These are phyloP conservation scores for Boletellus deceptivus DNA, from an alignment of 1,284 basidiomycete genomes.

Conservation along the genomic window DNA sequence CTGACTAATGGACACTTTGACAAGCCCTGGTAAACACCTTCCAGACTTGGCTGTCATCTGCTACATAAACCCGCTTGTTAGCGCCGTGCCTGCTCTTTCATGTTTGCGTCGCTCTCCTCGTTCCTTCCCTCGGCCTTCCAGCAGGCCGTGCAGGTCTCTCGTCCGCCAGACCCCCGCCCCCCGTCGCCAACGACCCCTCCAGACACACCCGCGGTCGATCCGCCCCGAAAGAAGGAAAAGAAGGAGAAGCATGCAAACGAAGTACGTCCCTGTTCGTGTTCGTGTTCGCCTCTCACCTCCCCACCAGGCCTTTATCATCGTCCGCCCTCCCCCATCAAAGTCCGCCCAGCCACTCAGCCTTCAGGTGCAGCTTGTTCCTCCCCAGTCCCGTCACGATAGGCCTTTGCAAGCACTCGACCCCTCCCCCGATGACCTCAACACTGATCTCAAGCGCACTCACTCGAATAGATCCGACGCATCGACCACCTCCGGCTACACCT, in stretches of 20 bases:
- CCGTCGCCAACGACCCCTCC: conserved; percentile 13
- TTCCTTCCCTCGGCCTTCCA: conserved; percentile 59
- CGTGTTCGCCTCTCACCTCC: conserved; percentile 9
- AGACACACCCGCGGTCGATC: conserved; percentile 11
- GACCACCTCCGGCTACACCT: conserved; percentile 36
- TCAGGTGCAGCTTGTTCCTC: conserved; percentile 89
- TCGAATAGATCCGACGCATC: conserved; percentile 41
- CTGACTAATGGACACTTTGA: neutral
- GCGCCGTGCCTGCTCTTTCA: conserved; percentile 23
- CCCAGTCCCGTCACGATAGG: conserved; percentile 43
- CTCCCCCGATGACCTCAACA: conserved; percentile 18
- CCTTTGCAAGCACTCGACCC: conserved; percentile 41
- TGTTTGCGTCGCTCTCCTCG: conserved; percentile 64
- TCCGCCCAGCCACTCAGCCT: conserved; percentile 88
- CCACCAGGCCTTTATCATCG: conserved; percentile 77
- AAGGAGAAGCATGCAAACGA: conserved; percentile 54
- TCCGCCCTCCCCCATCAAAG: conserved; percentile 80
- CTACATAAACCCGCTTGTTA: conserved; percentile 19
- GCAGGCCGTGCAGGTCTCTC: conserved; percentile 10
- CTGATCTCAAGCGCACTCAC: conserved; percentile 36
- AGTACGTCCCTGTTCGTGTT: conserved; percentile 36
- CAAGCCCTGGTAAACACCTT: conserved; percentile 12
- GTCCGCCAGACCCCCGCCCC: conserved; percentile 23
- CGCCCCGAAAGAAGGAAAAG: conserved; percentile 36
- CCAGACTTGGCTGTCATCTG: neutral